Evolutionary conservation across 192 early-diverging fungal species (phyloP), one percentile per base, ranked within the genome.

Genomic region (Entophlyctis helioformis): DNA sequence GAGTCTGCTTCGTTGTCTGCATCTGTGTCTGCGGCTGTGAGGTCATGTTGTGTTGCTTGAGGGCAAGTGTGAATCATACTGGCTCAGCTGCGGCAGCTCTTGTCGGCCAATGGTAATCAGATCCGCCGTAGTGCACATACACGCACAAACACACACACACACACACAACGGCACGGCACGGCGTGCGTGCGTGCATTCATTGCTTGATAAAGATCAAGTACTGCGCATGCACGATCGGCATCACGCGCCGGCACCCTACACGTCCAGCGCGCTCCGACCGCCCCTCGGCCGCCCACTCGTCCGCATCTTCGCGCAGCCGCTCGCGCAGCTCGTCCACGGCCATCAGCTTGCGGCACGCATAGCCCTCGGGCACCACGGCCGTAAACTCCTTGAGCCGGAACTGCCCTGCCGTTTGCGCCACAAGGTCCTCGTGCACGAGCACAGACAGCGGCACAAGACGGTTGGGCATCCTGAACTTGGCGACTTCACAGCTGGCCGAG

Each of bases 361-460:
- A 75, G 16, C 82, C 82, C 32, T 80, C 74, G 4, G 82, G 82
- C 1, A 84, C 80, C 10, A 74, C 65, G 1, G 75, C 68, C 1
- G 82, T 72, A 67, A 69, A 60, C 31, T 84, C 82, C 32, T 81
- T 82, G 10, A 84, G 57, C 26, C 66, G 68, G 26, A 84, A 32
- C 39, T 27, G 21, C 31, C 32, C 28, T 53, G 41, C 51, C 20
- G 53, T 16, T n/a, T 56, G 53, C 16, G 26, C 32, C 24, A 36
- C 13, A 18, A 62, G 18, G 13, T 62, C 35, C 38, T 62, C 60
- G 44, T 46, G 39, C 5, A 57, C 27, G 19, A 62, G 43, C n/a
- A 62, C 8, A 11, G 46, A 42, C 3, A 62, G 28, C 3, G 60
- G 60, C 5, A 60, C 36, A 16, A 40, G 34, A n/a, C 24, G 29